Base-by-base conservation (phyloP, 768 basidiomycete species). In the Podaxis sp. region DNA sequence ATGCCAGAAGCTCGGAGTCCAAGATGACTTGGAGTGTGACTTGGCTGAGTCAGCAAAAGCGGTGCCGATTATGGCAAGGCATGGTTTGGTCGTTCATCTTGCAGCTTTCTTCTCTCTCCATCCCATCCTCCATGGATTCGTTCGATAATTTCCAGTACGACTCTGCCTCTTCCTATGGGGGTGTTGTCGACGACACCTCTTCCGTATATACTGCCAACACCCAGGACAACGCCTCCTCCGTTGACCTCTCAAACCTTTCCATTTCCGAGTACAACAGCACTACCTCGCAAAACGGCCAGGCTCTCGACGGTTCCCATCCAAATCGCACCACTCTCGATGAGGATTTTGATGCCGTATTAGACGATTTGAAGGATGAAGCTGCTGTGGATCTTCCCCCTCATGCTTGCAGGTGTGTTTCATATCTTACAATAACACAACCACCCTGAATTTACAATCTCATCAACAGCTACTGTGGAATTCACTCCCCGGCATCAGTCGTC, bases 401-500 rank as follows among this genome's bases (percentile, higher is more conserved):
- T 75, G 96, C 96, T 8, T 98, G 96, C 92, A 95, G 93, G 96
- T 95, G 60, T 64, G 84, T 78, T 41, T 59, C 40, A 40, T 40
- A 44, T 46, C 52, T 20, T 33, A 49, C 64, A 53, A 68, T 66
- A 40, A 64, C 28, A 59, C 63, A 36, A 56, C 55, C 57, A 56
- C 59, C 53, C 52, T 51, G 51, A 46, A 36, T 66, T 58, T 60
- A 49, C 66, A 36, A 64, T 59, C 59, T 67, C 46, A 48, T 48
- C 55, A 22, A 40, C 65, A 97, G 96, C 73, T 99, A 99, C 71
- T 99, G 97, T 70, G 97, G 97, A 24, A 98, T 99, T 48, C 96
- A 99, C 76, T 95, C 93, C 52, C 96, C 97, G 5, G 91, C 96
- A 5, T 95, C 93, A 38, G 97, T 99, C 26, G 97, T 99, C 65